Base-by-base conservation (phyloP, 495 filamentous ascomycete genomes). In the Xylaria longipes region DNA sequence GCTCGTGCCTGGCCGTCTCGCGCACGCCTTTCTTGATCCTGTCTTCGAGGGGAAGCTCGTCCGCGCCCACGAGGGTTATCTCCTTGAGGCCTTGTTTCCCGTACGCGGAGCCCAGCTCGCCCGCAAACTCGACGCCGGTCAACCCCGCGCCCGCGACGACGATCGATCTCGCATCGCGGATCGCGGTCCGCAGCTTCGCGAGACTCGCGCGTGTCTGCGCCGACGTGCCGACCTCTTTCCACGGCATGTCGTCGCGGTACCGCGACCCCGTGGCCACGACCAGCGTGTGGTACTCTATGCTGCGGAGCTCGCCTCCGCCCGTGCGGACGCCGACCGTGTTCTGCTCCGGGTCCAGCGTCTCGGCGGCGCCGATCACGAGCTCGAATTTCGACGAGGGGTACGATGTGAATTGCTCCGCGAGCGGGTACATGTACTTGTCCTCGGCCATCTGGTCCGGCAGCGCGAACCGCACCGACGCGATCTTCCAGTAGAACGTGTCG, bases 141-240 rank as follows among this genome's bases (percentile, higher is more conserved):
- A 89, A 81, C 0, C 93, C 93, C 0, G 84, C 92, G 39, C 93
- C 93, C 7, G 83, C 89, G 54, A 93, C 79, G 5, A 91, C 86
- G 68, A 94, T 89, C 27, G 80, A 84, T 62, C 88, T 85, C 27
- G 91, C 91, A 1, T 46, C 70, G 5, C 80, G 72, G 63, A 93
- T 85, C 25, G 75, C 54, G 11, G 83, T 66, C 57, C 86, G 86
- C 39, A 86, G 82, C 3, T 76, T 71, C 58, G 84, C 75, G 60
- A 90, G 79, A 6, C 76, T 54, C 4, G 80, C 60, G 43, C 82
- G 77, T n/a, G 85, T 84, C 60, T 84, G 76, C 63, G 86, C 82
- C 31, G 80, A 79, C 4, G 77, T 66, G 14, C 72, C 77, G 35
- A 83, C 71, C 35, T 72, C 74, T 73, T 91, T 91, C 82, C 88